Base-by-base conservation (phyloP, 148 eudicot species). In the Vaccinium myrtillus region DNA sequence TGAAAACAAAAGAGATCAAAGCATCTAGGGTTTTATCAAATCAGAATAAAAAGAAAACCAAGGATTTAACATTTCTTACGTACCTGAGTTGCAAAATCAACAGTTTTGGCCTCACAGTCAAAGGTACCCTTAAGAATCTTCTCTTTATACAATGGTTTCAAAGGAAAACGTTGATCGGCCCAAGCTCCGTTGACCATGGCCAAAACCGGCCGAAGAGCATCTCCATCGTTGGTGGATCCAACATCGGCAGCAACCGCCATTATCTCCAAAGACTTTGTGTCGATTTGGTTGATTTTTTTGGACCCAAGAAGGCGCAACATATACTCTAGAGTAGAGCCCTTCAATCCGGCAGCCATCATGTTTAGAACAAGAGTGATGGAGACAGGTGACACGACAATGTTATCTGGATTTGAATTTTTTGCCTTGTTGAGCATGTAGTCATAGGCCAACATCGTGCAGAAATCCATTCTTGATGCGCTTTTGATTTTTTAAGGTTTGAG, bases 181-280 rank as follows among this genome's bases (percentile, higher is more conserved):
- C 78, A 82, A 70, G 55, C 84, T 19, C 84, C 78, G 54, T 82
- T 71, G 8, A 71, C 76, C 63, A 39, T 70, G 18, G 83, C 25
- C 39, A 82, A 11, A 51, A 32, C 2, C 6, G 27, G 84, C 36
- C 67, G 67, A 16, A 50, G 69, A 15, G 5, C 1, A 8, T 5
- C 14, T 2, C 5, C 30, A 18, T 39, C 21, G 10, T 55, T 7
- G 70, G 70, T 8, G 27, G 30, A n/a, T 9, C 30, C 21, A 7
- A 13, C 21, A 30, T 14, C 75, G 12, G 43, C 49, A 9, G 65
- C 63, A 12, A 71, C 63, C 16, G 21, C 78, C 63, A 82, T 82
- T 9, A 82, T 50, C 65, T 69, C 65, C 15, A 10, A 23, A 30
- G 84, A 27, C 49, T 82, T 70, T 6, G 55, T 4, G 36, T 70